Percentiles rank a stretch among this genome's conserved stretches.
These are phyloP conservation scores for Didymella segeticola DNA, from an alignment of 2,329 filamentous ascomycete species.

Conservation along the genomic window DNA sequence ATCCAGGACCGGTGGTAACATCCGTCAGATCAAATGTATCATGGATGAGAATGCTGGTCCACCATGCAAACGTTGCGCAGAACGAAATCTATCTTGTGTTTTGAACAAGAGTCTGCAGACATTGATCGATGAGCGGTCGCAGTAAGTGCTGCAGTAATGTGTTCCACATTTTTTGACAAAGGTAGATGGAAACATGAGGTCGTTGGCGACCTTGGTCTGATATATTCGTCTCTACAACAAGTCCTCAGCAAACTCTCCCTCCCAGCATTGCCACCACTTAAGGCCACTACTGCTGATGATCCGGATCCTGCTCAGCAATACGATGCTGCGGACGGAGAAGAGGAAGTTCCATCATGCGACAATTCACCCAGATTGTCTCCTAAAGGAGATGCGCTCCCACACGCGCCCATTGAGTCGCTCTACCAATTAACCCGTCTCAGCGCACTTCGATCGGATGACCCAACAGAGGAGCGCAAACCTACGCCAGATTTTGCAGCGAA, in stretches of 20 bases:
- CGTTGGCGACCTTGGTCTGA: slow-evolving; percentile 34
- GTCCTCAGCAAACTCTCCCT: slow-evolving; percentile 50
- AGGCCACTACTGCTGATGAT: slow-evolving; percentile 24
- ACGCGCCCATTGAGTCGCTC: slow-evolving; percentile 55
- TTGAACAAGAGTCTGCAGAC: slow-evolving; percentile 60
- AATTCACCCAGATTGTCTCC: slow-evolving; percentile 39
- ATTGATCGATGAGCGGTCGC: slow-evolving; percentile 55
- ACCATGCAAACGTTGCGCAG: slow-evolving; percentile 58
- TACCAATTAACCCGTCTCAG: slow-evolving; percentile 57
- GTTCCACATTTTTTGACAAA: background rate
- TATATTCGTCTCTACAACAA: slow-evolving; percentile 51
- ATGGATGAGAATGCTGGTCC: slow-evolving; percentile 56
- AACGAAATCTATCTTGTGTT: slow-evolving; percentile 58
- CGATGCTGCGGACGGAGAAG: slow-evolving; percentile 48
- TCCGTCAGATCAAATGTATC: slow-evolving; percentile 57
- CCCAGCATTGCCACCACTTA: slow-evolving; percentile 47
- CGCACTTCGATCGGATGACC: slow-evolving; percentile 46
- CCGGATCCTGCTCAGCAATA: slow-evolving; percentile 32
- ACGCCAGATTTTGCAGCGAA: slow-evolving; percentile 7
- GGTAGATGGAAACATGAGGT: slow-evolving; percentile 37
- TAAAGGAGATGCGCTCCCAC: slow-evolving; percentile 35
- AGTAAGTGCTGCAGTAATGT: slow-evolving; percentile 25
- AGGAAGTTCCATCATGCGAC: slow-evolving; percentile 40
- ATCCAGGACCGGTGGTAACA: slow-evolving; percentile 9
- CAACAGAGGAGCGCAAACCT: slow-evolving; percentile 46